Percentiles rank a stretch among this genome's conserved stretches.
These are phyloP conservation scores for Setaria viridis DNA, from an alignment of 202 grass and related monocot species.

Conservation along the genomic window DNA sequence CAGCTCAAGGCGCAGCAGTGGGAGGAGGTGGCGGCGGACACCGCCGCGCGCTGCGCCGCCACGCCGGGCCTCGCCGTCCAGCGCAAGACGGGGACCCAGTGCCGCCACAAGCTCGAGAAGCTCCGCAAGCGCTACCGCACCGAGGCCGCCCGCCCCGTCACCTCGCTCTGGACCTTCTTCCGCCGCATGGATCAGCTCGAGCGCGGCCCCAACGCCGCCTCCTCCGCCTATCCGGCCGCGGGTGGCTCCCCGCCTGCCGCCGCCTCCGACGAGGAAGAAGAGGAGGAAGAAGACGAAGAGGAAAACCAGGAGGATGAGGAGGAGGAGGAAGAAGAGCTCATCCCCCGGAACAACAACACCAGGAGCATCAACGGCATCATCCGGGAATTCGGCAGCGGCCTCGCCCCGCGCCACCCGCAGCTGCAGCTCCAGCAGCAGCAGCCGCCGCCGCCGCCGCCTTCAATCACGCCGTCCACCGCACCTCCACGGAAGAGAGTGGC, in stretches of 20 bases:
- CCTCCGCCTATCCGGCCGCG: constrained; percentile 38
- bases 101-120: constrained; percentile 99
- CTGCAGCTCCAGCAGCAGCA: neutral
- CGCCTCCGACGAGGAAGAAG: constrained; percentile 53
- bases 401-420: constrained; percentile 29
- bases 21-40: constrained; percentile 76
- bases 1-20: constrained; percentile 98
- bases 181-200: constrained; percentile 82
- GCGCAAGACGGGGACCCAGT: constrained; percentile 88
- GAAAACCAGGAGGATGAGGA: neutral
- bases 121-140: constrained; percentile 91
- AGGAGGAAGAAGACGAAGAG: constrained; percentile 10
- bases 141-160: constrained; percentile 63
- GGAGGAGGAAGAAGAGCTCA: constrained; percentile 38
- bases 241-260: constrained; percentile 15
- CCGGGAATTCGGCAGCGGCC: constrained; percentile 48
- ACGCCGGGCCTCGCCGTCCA: constrained; percentile 40
- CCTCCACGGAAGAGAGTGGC: constrained; percentile 57
- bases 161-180: constrained; percentile 89
- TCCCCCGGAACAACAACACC: constrained; percentile 61
- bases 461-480: constrained; percentile 48
- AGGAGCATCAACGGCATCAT: constrained; percentile 74
- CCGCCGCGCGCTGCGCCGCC: constrained; percentile 60
- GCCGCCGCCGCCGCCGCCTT: neutral
- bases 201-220: constrained; percentile 56